Evolutionary conservation across 1,139 yeast genomes (phyloP).

Genomic region (Martiniozyma asiatica): DNA sequence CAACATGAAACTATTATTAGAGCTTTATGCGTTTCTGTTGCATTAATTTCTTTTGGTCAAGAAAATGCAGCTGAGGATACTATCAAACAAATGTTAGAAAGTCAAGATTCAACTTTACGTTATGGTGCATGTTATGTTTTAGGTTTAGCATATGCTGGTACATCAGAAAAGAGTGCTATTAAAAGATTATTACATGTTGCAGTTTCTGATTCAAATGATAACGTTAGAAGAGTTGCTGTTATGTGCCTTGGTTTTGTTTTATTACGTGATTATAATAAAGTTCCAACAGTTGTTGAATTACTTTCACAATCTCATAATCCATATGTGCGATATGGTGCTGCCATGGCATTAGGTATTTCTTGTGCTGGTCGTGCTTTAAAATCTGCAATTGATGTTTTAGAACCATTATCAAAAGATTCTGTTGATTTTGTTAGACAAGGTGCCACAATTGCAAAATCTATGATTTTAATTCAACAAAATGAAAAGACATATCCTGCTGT

Average conservation of each 20-base stretch:
- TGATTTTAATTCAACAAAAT: constrained; percentile 90
- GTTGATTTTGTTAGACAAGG: constrained; percentile 98
- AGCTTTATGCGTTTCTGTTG: constrained; percentile 82
- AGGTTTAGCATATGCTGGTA: constrained; percentile 95
- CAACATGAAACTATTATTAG: constrained; percentile 93
- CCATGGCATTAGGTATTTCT: constrained; percentile 91
- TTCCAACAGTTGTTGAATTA: constrained; percentile 89
- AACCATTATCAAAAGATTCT: constrained; percentile 86
- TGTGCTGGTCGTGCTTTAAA: constrained; percentile 91
- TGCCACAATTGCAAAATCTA: constrained; percentile 83
- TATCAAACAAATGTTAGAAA: constrained; percentile 54
- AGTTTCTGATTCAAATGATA: constrained; percentile 93
- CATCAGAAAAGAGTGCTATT: constrained; percentile 82
- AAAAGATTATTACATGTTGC: constrained; percentile 82
- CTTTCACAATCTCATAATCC: constrained; percentile 93
- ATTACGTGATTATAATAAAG: constrained; percentile 82
- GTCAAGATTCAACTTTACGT: constrained; percentile 76
- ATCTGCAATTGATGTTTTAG: constrained; percentile 84
- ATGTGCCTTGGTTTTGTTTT: constrained; percentile 87
- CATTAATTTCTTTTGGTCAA: constrained; percentile 74
- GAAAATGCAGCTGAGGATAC: constrained; percentile 72
- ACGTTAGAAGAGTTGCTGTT: constrained; percentile 94
- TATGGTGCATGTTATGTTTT: constrained; percentile 94
- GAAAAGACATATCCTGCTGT: constrained; percentile 77
- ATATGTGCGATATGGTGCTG: constrained; percentile 97